These are phyloP conservation scores for Skeletonema tropicum DNA, from an alignment of 108 stramenopile genomes.

Conservation along the genomic window DNA sequence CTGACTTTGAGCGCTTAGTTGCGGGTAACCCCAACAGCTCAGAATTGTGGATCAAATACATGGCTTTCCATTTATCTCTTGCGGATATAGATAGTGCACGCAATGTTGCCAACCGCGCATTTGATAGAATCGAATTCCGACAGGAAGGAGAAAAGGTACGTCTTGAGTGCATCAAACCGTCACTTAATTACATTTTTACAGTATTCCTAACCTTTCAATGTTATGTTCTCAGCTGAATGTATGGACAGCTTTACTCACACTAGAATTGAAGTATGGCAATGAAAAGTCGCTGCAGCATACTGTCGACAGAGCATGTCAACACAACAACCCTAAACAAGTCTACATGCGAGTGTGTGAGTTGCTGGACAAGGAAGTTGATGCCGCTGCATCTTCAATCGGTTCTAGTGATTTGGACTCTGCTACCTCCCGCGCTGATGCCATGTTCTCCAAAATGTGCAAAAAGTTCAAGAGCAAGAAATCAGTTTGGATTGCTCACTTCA, in stretches of 20 bases:
- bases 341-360: slow-evolving; percentile 90
- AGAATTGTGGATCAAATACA: slow-evolving; percentile 94
- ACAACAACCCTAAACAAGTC: slow-evolving; percentile 92
- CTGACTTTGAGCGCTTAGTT: slow-evolving; percentile 95
- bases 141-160: slow-evolving; percentile 78
- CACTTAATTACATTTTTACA: not conserved
- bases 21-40: slow-evolving; percentile 90
- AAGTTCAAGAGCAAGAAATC: slow-evolving; percentile 91
- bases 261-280: slow-evolving; percentile 93
- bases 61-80: slow-evolving; percentile 94
- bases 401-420: slow-evolving; percentile 32
- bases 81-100: slow-evolving; percentile 93
- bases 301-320: slow-evolving; percentile 85
- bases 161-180: not conserved
- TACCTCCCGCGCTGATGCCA: slow-evolving; percentile 61
- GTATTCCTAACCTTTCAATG: not conserved
- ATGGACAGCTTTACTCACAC: slow-evolving; percentile 93
- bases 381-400: slow-evolving; percentile 36
- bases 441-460: slow-evolving; percentile 86
- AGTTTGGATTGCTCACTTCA: slow-evolving; percentile 90
- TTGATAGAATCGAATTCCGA: slow-evolving; percentile 92
- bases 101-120: slow-evolving; percentile 85
- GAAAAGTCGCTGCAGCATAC: slow-evolving; percentile 67
- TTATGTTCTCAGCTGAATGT: slow-evolving; percentile 77
- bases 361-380: slow-evolving; percentile 71